Base-by-base conservation (phyloP, 2,329 filamentous ascomycete genomes). In the Chaetomiaceae sp. region DNA sequence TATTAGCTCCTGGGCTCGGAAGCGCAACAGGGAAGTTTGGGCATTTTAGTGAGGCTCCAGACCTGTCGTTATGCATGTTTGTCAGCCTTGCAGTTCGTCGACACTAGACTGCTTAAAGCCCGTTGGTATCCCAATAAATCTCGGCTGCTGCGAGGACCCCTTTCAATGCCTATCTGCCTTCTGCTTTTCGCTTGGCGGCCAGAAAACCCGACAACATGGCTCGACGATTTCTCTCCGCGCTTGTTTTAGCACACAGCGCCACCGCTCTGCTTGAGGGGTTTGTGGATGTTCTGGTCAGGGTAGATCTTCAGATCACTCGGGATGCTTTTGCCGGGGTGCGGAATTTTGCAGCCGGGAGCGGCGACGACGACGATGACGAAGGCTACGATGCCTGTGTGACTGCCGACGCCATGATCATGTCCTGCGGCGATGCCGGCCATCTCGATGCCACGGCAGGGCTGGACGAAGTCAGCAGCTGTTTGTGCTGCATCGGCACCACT, bases 401-500 rank as follows among this genome's bases (percentile, higher is more conserved):
- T 37, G 40, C 46, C 33, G 51, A 57, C 21, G 40, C 43, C 38
- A 16, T 63, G 38, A 23, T 62, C 25, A 25, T 14, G 13, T 47
- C 37, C 30, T 65, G 62, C 47, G 38, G 40, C 32, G 21, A 34
- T 7, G 52, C 48, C 11, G 56, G 59, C 36, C 54, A 49, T 14
- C 14, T 59, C n/a, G 59, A 48, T 11, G n/a, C 38, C 9, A 44
- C 42, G 2, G 57, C 53, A 1, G 46, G 57, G 11, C 34, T n/a
- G 2, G 42, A 27, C 2, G 54, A 48, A 13, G 42, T 43, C 18
- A 46, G 50, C n/a, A 34, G 40, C 2, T 67, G 65, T 42, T 32
- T 59, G n/a, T 67, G 65, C 53, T 67, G 65, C 43, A 23, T 42
- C 5, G 43, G 40, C 8, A 33, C 23, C 23, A 37, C 45, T 2